Evolutionary conservation across 1,139 yeast species (phyloP), one percentile per base, ranked within the genome.

Genomic region (Geotrichum europaeum): DNA sequence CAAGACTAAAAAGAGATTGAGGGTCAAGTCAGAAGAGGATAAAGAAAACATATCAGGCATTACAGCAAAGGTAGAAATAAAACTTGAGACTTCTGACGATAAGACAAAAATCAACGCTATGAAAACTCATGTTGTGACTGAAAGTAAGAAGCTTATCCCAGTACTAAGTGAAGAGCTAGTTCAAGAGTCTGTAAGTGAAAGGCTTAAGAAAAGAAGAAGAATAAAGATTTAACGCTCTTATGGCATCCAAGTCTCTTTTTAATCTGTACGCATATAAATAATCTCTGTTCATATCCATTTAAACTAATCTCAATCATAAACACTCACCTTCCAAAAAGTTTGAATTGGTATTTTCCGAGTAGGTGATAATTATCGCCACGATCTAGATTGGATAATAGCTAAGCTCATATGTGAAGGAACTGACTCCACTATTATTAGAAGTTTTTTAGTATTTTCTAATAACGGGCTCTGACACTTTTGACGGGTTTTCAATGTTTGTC

Each of bases 151-250:
- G 20, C 25, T 9, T 18, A 49, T 49, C 15, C 18, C 51, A 22
- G 28, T 49, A 10, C 15, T 49, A 20, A 22, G 3, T 15, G 18
- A 40, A 18, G 47, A 40, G 20, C 20, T 40, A n/a, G 47, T 30
- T 20, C 51, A 32, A 15, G 58, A 56, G 36, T 56, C 58, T n/a
- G 58, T 56, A 2, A 56, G 58, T 32, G 58, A 56, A 51, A 45
- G 58, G 15, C 45, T 56, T 7, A 56, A 56, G n/a, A 56, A 43
- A 49, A 49, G 58, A 32, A 34, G 55, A 18, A 18, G 56, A 6
- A 15, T 49, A 49, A 49, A 49, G 28, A 32, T 9, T 22, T 49
- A n/a, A 40, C 6, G 2, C 4, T 40, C 20, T 40, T 40, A 34
- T 34, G 15, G n/a, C 40, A 34, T 34, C n/a, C n/a, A 34, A 12